Evolutionary conservation across 306 rosid species (phyloP).

Genomic region (Inga leiocalycina): DNA sequence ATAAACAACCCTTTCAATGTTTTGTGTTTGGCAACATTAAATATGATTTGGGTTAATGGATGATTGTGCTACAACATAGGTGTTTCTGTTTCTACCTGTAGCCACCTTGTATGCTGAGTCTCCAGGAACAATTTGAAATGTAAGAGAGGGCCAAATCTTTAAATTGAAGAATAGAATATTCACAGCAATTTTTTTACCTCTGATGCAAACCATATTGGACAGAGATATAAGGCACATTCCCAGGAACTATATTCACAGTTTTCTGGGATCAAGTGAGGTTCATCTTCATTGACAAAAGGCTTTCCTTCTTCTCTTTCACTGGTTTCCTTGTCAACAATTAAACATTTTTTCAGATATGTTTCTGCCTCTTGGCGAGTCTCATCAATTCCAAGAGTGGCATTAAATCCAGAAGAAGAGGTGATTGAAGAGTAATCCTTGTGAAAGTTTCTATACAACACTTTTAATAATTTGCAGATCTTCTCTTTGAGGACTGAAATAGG

Average conservation of each 20-base stretch:
- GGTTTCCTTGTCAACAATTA: constrained; percentile 49
- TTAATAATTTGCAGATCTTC: constrained; percentile 45
- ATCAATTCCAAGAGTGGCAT: constrained; percentile 39
- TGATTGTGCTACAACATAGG: not conserved
- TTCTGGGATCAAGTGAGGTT: constrained; percentile 38
- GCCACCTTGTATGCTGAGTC: not conserved
- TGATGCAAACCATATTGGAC: constrained; percentile 74
- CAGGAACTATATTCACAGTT: constrained; percentile 41
- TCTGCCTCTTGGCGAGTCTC: constrained; percentile 34
- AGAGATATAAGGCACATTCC: constrained; percentile 62
- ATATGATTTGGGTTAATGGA: not conserved
- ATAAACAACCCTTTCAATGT: not conserved
- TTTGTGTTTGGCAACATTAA: not conserved
- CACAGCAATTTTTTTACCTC: constrained; percentile 53
- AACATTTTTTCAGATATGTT: constrained; percentile 24
- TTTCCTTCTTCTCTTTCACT: constrained; percentile 61
- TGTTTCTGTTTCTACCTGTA: not conserved
- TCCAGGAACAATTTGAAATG: not conserved
- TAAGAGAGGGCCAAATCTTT: not conserved
- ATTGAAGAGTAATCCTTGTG: constrained; percentile 11
- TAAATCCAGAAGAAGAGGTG: constrained; percentile 20
- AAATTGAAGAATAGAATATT: not conserved
- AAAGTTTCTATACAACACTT: constrained; percentile 26
- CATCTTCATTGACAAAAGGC: constrained; percentile 38
- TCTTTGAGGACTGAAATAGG: constrained; percentile 60